Conservation (phyloP, 306 rosid genomes). For the Cucurbita pepo region DNA sequence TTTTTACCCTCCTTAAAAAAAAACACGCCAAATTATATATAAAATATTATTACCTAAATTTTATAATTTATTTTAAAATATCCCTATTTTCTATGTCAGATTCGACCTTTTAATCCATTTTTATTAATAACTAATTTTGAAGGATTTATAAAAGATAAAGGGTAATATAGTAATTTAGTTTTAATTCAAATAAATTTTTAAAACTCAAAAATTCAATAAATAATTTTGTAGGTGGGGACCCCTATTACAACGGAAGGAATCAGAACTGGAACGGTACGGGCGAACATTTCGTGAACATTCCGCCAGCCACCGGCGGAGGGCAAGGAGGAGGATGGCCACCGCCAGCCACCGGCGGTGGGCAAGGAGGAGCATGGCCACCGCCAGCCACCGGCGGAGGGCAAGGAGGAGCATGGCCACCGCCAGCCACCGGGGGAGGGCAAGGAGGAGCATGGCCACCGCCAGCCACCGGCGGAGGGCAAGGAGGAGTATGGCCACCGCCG, state of each 20-base stretch:
- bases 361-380: slow-evolving; percentile 15
- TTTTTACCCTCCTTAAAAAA: too few relatives aligned
- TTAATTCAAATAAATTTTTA: too few relatives aligned
- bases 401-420: slow-evolving; percentile 1
- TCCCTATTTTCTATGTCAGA: too few relatives aligned
- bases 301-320: slow-evolving; percentile 12
- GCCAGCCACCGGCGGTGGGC: too few relatives aligned
- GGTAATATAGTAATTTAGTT: too few relatives aligned
- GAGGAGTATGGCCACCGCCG: slow-evolving; percentile 17
- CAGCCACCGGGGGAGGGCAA: slow-evolving; percentile 6
- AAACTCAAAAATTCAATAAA: too few relatives aligned
- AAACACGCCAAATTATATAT: too few relatives aligned
- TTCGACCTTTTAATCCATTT: too few relatives aligned
- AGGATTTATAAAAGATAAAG: too few relatives aligned
- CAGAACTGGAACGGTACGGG: slow-evolving; percentile 6
- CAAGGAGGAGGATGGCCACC: neutral
- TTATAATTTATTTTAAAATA: too few relatives aligned
- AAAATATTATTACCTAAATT: too few relatives aligned
- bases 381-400: neutral
- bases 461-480: neutral
- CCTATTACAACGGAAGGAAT: slow-evolving; percentile 3
- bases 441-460: slow-evolving; percentile 19
- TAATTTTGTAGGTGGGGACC: neutral
- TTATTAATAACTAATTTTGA: too few relatives aligned
- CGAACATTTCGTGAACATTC: slow-evolving; percentile 20